Evolutionary conservation across 306 rosid genomes (phyloP).

Genomic region (Arachis hypogaea): DNA sequence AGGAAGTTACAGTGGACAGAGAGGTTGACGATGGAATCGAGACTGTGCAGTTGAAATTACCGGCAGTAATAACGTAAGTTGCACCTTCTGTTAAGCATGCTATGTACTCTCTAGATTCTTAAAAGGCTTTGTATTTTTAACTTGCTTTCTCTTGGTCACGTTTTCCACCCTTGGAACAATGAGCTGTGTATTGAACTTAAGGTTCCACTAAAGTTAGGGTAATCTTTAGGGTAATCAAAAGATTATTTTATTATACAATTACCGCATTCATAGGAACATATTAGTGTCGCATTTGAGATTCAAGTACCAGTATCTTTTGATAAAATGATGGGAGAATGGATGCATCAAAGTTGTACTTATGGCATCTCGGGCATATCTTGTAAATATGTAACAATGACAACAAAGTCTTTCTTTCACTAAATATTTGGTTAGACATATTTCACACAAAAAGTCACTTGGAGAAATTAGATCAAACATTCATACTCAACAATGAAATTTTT

Average conservation of each 20-base stretch:
- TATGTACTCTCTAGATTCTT: neutral
- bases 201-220: neutral
- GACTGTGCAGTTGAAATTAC: slow-evolving; percentile 75
- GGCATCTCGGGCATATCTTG: neutral
- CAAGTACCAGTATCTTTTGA: neutral
- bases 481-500: neutral
- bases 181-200: neutral
- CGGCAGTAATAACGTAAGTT: slow-evolving; percentile 92
- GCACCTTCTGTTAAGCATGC: slow-evolving; percentile 22
- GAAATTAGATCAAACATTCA: neutral
- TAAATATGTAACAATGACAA: neutral
- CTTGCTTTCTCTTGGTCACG: neutral
- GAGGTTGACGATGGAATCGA: slow-evolving; percentile 95
- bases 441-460: neutral
- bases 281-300: slow-evolving; percentile 8
- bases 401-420: neutral
- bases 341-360: neutral
- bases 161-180: slow-evolving; percentile 8
- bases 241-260: neutral
- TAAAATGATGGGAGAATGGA: neutral
- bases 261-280: neutral
- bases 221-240: neutral
- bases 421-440: neutral
- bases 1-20: slow-evolving; percentile 77
- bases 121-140: slow-evolving; percentile 1